Evolutionary conservation across 371 early-diverging fungal genomes (phyloP), one percentile per base, ranked within the genome.

Genomic region (Mucor circinelloides): DNA sequence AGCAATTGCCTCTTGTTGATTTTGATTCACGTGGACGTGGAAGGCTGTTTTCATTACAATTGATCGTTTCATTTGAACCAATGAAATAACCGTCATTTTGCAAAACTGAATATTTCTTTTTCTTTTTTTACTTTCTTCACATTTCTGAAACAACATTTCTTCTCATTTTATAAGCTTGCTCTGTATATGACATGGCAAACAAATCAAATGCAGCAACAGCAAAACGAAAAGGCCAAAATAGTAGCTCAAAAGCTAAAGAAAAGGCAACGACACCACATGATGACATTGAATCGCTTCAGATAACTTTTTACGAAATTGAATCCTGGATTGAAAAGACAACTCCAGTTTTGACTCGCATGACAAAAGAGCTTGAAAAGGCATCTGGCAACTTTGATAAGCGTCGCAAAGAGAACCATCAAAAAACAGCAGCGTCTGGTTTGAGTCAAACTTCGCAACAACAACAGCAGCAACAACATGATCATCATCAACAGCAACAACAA

Each of bases 301-400:
- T 84, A 54, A 84, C 84, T 1, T 84, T 84, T 70, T 61, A 67
- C 21, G 67, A 67, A 34, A 67, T 67, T 12, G 67, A 67, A 34
- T 67, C 80, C 15, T 84, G 84, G 83, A 81, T 84, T 28, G 84
- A 84, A 64, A 81, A 81, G 56, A 81, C 84, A 8, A 74, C 80
- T 2, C 84, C 84, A 27, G 70, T 81, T 1, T 58, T 84, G 46
- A 69, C 69, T 31, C 72, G 81, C 6, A 79, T 84, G 80, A 81
- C 82, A 9, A 77, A 77, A 62, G 84, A 81, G 42, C 76, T 84
- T 13, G 84, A 84, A 32, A 76, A 74, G 58, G 84, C 80, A 0
- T 81, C 84, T 6, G 69, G 60, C 2, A 80, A 79, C 32, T 80
- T 84, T 61, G 73, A 73, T 6, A 75, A 79, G 48, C 72, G 77